Evolutionary conservation across 257 asterid genomes (phyloP).

Genomic region (Fraxinus pennsylvanica): DNA sequence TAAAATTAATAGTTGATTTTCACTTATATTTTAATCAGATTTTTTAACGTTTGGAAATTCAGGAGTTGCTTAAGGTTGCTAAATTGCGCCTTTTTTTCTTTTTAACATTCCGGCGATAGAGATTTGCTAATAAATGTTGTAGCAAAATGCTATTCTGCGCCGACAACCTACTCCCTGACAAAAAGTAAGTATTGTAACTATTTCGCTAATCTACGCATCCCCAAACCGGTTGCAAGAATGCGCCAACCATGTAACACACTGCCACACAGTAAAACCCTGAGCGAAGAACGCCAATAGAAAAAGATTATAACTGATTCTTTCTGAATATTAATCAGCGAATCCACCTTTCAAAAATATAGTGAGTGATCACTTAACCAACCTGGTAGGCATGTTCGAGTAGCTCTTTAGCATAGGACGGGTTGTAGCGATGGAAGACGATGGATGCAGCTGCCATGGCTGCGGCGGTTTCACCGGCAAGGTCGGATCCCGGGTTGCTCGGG

Average conservation of each 20-base stretch:
- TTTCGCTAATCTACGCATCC: constrained; percentile 41
- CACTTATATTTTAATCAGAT: no score
- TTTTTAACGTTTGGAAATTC: no score
- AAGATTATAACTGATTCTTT: no score
- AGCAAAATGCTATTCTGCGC: constrained; percentile 27
- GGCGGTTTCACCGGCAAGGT: constrained; percentile 96
- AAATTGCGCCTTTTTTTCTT: no score
- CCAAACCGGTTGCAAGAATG: constrained; percentile 34
- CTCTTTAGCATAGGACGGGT: constrained; percentile 62
- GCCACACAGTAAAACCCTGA: constrained; percentile 24
- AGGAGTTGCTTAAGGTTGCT: no score
- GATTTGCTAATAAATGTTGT: constrained; percentile 9
- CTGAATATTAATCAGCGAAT: not conserved
- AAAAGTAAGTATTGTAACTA: constrained; percentile 30
- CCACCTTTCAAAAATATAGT: no score
- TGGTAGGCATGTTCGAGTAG: constrained; percentile 81
- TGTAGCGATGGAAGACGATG: constrained; percentile 71
- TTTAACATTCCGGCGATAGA: not conserved
- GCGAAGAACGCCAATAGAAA: constrained; percentile 13
- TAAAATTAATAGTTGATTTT: no score
- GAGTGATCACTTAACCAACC: constrained; percentile 41
- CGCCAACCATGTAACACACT: not conserved
- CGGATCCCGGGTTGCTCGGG: constrained; percentile 83
- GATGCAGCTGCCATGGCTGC: constrained; percentile 99
- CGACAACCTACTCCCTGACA: constrained; percentile 53